Evolutionary conservation across 495 filamentous ascomycete species (phyloP).

Genomic region (Penicillium verhagenii): DNA sequence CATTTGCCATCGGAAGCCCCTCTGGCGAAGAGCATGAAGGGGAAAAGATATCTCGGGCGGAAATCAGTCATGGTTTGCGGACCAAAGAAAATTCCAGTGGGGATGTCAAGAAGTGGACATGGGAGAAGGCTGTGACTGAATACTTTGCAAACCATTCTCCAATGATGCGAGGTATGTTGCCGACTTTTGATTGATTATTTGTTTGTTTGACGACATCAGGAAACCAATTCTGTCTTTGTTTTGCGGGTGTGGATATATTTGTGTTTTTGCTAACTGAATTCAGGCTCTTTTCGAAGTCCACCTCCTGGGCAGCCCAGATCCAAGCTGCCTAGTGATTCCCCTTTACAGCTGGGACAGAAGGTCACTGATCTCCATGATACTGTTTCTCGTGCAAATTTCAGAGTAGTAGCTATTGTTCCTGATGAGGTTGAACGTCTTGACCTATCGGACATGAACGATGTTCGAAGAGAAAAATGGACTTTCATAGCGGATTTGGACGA

Average conservation of each 20-base stretch:
- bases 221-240: no score
- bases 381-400: constrained; percentile 73
- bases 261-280: constrained; percentile 2
- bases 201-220: no score
- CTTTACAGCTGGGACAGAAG: constrained; percentile 62
- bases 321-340: constrained; percentile 41
- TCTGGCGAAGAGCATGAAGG: constrained; percentile 49
- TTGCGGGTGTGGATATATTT: background rate
- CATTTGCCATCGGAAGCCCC: constrained; percentile 67
- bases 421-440: constrained; percentile 78
- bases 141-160: constrained; percentile 89
- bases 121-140: constrained; percentile 71
- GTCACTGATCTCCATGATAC: constrained; percentile 66
- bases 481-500: constrained; percentile 30
- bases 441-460: constrained; percentile 62
- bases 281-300: constrained; percentile 73
- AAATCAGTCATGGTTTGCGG: constrained; percentile 37
- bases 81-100: constrained; percentile 26
- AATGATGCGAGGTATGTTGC: constrained; percentile 59
- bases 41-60: constrained; percentile 39
- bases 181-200: background rate
- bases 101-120: constrained; percentile 54
- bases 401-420: constrained; percentile 80
- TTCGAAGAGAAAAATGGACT: constrained; percentile 66
- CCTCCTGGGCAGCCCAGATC: constrained; percentile 64